Percentiles rank a stretch among this genome's conserved stretches.
These are phyloP conservation scores for Lecanicillium sp. DNA, from an alignment of 2,329 filamentous ascomycete genomes.

Conservation along the genomic window DNA sequence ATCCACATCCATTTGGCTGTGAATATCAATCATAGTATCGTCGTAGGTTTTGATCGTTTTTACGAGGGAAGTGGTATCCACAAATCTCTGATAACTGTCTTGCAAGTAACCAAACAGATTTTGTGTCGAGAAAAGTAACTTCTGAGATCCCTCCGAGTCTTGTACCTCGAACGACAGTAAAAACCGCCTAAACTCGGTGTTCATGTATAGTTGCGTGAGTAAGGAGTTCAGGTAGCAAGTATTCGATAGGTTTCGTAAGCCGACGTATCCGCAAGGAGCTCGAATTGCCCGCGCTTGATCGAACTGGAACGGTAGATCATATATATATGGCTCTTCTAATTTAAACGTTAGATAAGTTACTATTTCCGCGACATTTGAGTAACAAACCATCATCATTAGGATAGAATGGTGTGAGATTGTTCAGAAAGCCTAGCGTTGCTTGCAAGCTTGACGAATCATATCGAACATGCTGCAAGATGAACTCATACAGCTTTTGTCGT, in stretches of 20 bases:
- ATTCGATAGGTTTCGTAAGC: conserved; percentile 84
- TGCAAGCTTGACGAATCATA: conserved; percentile 39
- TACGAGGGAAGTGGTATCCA: conserved; percentile 67
- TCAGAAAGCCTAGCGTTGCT: conserved; percentile 36
- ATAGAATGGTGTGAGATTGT: conserved; percentile 28
- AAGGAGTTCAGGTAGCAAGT: conserved; percentile 97
- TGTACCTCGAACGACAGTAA: conserved; percentile 58
- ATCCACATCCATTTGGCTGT: conserved; percentile 94
- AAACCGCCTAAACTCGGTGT: conserved; percentile 76
- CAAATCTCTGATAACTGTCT: conserved; percentile 62
- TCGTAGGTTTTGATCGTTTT: conserved; percentile 75
- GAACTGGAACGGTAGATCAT: conserved; percentile 52
- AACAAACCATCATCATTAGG: conserved; percentile 27
- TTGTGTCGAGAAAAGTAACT: conserved; percentile 68
- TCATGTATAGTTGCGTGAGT: conserved; percentile 94
- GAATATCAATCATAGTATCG: conserved; percentile 73
- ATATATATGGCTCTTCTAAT: conserved; percentile 44
- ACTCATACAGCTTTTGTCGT: conserved; percentile 50
- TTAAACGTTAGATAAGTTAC: conserved; percentile 30
- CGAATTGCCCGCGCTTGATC: conserved; percentile 63
- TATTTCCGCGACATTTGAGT: conserved; percentile 28
- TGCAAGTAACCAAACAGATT: conserved; percentile 81
- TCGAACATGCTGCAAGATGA: conserved; percentile 49
- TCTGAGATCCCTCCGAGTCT: conserved; percentile 49
- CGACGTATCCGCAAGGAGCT: conserved; percentile 73